Evolutionary conservation across 176 grass and related monocot genomes (phyloP).

Genomic region (Aegilops longissima): DNA sequence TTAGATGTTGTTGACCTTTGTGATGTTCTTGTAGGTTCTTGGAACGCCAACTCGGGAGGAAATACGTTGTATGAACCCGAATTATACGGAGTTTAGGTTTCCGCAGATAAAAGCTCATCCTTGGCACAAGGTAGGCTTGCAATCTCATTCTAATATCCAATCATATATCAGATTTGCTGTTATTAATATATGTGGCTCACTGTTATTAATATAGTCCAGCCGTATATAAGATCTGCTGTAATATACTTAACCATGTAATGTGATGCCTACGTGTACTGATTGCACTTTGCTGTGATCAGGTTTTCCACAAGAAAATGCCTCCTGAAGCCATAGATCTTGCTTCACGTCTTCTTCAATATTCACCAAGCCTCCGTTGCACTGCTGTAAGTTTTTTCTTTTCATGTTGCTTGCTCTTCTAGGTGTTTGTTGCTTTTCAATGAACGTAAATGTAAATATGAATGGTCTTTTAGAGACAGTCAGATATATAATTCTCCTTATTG

Average conservation of each 20-base stretch:
- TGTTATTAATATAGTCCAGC: neutral
- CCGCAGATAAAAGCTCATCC: slow-evolving; percentile 76
- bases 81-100: slow-evolving; percentile 75
- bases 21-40: slow-evolving; percentile 56
- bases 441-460: neutral
- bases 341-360: slow-evolving; percentile 64
- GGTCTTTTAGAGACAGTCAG: neutral
- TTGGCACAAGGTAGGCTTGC: slow-evolving; percentile 62
- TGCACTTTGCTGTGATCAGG: slow-evolving; percentile 13
- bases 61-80: slow-evolving; percentile 79
- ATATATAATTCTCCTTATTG: neutral
- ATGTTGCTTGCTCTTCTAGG: neutral
- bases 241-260: neutral
- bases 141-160: neutral
- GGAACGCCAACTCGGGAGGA: slow-evolving; percentile 76
- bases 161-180: neutral
- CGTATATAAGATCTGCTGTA: neutral
- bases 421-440: neutral
- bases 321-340: slow-evolving; percentile 62
- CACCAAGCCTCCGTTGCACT: slow-evolving; percentile 59
- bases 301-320: slow-evolving; percentile 69
- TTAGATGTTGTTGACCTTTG: slow-evolving; percentile 6
- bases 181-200: slow-evolving; percentile 2
- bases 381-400: slow-evolving; percentile 32
- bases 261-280: neutral